Percentiles rank a stretch among this genome's conserved stretches.
phyloP scores from a whole-genome alignment of 495 filamentous ascomycete species.

The Parachaetomium inaequale region DNA sequence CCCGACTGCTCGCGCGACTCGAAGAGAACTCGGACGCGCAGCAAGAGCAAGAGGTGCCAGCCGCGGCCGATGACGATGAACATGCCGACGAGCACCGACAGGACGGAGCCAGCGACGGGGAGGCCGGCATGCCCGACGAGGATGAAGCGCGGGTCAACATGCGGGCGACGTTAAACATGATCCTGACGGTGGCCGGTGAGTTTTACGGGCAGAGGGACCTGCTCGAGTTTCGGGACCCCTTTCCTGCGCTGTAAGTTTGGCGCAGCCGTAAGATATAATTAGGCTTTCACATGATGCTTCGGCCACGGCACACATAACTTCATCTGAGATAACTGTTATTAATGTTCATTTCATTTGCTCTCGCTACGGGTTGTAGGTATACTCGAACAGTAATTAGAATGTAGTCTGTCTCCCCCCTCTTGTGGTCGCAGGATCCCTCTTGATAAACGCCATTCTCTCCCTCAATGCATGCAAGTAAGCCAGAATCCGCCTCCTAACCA shows the following conservation, averaged over 20 bases:
- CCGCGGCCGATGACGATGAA: not conserved
- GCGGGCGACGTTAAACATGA: slow-evolving; percentile 75
- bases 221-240: slow-evolving; percentile 63
- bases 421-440: not conserved
- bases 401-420: not conserved
- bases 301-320: not conserved
- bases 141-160: slow-evolving; percentile 42
- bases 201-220: slow-evolving; percentile 89
- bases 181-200: slow-evolving; percentile 84
- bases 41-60: slow-evolving; percentile 2
- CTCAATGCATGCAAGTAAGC: slow-evolving; percentile 3
- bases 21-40: slow-evolving; percentile 22
- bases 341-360: not conserved
- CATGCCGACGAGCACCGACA: not conserved
- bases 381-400: slow-evolving; percentile 5
- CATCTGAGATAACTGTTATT: not conserved
- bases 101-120: not conserved
- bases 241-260: slow-evolving; percentile 27
- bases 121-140: slow-evolving; percentile 23
- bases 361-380: slow-evolving; percentile 4
- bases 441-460: not conserved
- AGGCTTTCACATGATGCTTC: not conserved
- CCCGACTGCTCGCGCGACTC: slow-evolving; percentile 52
- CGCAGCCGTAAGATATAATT: not conserved
- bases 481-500: not conserved